A percentile compares a stretch with the other conserved stretches of the same genome.
Evolutionary conservation across 1,284 basidiomycete species (phyloP).

Genomic region (Tilletia setariae): DNA sequence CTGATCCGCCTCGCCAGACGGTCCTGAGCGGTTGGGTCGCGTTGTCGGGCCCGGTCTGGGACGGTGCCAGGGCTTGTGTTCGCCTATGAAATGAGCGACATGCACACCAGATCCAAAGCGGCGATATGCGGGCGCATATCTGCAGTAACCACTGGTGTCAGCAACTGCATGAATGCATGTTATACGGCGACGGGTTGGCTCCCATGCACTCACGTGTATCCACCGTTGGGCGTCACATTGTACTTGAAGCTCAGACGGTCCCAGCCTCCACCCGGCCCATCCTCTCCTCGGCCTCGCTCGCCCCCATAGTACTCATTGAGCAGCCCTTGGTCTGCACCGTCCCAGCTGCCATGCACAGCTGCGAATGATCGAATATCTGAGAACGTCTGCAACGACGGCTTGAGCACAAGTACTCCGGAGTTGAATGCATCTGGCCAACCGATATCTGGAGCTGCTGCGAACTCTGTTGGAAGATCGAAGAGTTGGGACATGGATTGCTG

Average conservation of each 20-base stretch:
- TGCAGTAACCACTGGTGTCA: neutral
- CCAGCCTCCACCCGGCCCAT: constrained; percentile 68
- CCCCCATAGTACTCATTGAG: constrained; percentile 80
- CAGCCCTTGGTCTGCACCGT: constrained; percentile 93
- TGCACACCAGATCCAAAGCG: constrained; percentile 84
- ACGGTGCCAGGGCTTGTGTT: constrained; percentile 82
- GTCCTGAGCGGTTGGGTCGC: constrained; percentile 51
- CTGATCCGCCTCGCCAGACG: constrained; percentile 25
- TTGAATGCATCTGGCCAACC: constrained; percentile 99
- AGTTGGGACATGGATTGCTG: constrained; percentile 40
- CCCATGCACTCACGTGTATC: constrained; percentile 69
- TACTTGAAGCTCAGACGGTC: constrained; percentile 76
- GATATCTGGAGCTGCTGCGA: constrained; percentile 85
- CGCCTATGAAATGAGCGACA: constrained; percentile 89
- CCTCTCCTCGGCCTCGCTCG: constrained; percentile 56
- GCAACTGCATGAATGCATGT: neutral
- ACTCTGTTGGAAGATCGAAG: constrained; percentile 34
- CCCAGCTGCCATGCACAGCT: constrained; percentile 79
- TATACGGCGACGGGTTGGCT: neutral
- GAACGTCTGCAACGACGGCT: constrained; percentile 78
- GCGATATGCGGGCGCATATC: constrained; percentile 91
- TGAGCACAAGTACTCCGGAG: constrained; percentile 85
- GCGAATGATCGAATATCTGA: constrained; percentile 68
- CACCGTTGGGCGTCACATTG: constrained; percentile 95
- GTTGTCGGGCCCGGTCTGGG: constrained; percentile 37